Evolutionary conservation across 1,284 basidiomycete genomes (phyloP), one percentile per base, ranked within the genome.

Genomic region (Apiotrichum siamense): DNA sequence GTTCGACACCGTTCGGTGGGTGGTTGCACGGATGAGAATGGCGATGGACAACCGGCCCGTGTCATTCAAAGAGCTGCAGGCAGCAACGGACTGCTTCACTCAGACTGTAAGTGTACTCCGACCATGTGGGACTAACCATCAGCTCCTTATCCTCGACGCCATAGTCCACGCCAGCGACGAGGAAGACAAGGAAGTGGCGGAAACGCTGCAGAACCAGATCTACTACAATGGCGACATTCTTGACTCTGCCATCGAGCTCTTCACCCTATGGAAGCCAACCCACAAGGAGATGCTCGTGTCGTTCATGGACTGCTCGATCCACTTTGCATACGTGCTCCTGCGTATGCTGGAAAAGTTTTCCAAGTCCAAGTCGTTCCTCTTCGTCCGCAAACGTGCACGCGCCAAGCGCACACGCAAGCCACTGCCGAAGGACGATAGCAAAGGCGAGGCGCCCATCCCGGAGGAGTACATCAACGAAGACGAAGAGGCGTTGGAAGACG

Each of bases 161-260:
- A 82, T 86, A 78, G 58, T 75, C 6, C 57, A 60, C 39, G 66
- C 73, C 25, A 54, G 60, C 4, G 83, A 84, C 48, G 73, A 81
- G n/a, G 79, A 79, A 4, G 78, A 89, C 52, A 74, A 77, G 31
- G 87, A 93, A 38, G 84, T 85, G 6, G 87, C 90, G 32, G 82
- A 83, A 51, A 76, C 85, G 13, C 77, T 97, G 3, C 87, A 90
- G 63, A 83, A 90, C 61, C 88, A 93, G 70, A 76, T 97, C 35
- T 85, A 96, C 63, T 97, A 96, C 75, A 91, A 92, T 63, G 89
- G 88, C 31, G 88, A 93, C 58, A 84, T 92, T 17, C 81, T 97
- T 42, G 91, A 96, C 63, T 82, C 91, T 21, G 81, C 89, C 0
- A 76, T 91, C 36, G 83, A 86, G 24, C 83, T 86, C 48, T 72